Conservation (phyloP, 2,329 filamentous ascomycete species). For the Penicillium capsulatum region DNA sequence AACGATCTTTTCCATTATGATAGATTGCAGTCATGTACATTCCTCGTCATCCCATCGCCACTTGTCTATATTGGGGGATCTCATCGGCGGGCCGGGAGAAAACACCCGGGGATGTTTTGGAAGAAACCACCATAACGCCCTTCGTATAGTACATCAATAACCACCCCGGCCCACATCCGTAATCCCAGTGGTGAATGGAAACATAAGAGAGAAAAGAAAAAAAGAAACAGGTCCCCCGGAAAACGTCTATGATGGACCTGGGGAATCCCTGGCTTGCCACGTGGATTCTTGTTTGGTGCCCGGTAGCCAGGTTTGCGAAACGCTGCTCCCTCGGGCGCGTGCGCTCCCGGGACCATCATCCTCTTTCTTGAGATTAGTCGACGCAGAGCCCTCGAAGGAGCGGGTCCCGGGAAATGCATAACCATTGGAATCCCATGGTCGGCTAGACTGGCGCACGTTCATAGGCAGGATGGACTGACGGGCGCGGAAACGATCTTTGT, state of each 20-base stretch:
- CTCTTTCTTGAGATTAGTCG: conserved; percentile 38
- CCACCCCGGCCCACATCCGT: too few species aligned
- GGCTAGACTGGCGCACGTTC: conserved; percentile 38
- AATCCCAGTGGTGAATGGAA: too few species aligned
- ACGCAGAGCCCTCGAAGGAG: conserved; percentile 17
- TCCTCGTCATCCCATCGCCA: neutral
- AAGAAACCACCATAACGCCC: conserved; percentile 8
- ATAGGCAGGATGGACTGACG: conserved; percentile 65
- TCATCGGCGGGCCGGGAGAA: neutral
- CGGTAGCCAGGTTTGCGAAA: conserved; percentile 58
- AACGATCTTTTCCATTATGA: too few species aligned
- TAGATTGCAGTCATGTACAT: conserved; percentile 15
- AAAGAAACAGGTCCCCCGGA: too few species aligned
- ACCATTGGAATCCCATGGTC: conserved; percentile 36
- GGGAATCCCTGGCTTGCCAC: conserved; percentile 57
- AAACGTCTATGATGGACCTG: conserved; percentile 17
- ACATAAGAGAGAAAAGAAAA: neutral
- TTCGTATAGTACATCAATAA: conserved; percentile 16
- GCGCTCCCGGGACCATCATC: conserved; percentile 45
- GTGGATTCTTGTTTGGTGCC: conserved; percentile 84
- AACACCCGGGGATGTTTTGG: neutral
- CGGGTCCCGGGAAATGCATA: conserved; percentile 33
- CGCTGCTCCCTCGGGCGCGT: conserved; percentile 39
- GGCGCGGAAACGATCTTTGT: conserved; percentile 59
- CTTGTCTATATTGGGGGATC: conserved; percentile 3